These are phyloP conservation scores for Aspergillus sojae DNA, from an alignment of 2,329 filamentous ascomycete genomes.

Conservation along the genomic window DNA sequence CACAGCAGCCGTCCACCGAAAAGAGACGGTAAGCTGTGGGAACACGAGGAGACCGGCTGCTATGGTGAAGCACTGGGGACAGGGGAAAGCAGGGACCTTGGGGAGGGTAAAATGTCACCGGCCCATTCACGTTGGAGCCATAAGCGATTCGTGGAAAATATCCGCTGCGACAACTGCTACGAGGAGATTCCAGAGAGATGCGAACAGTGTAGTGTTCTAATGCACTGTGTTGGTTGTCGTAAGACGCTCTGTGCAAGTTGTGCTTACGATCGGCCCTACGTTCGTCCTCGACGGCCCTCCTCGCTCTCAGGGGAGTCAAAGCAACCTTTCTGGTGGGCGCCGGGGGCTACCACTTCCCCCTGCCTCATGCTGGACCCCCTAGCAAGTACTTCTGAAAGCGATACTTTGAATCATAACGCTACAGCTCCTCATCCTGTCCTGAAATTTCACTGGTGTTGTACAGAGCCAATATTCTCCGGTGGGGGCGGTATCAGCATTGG, in stretches of 20 bases:
- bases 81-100: constrained; percentile 44
- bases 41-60: constrained; percentile 56
- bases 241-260: constrained; percentile 64
- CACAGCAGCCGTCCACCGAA: constrained; percentile 31
- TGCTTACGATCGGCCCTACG: constrained; percentile 58
- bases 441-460: constrained; percentile 63
- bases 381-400: constrained; percentile 30
- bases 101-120: constrained; percentile 58
- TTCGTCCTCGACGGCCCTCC: constrained; percentile 26
- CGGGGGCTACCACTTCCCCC: constrained; percentile 56
- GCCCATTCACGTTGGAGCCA: constrained; percentile 59
- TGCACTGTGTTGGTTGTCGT: constrained; percentile 64
- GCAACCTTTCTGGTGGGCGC: constrained; percentile 62
- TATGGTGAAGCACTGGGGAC: constrained; percentile 60
- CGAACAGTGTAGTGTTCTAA: constrained; percentile 63
- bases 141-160: constrained; percentile 54
- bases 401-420: constrained; percentile 38
- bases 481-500: constrained; percentile 62
- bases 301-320: constrained; percentile 17
- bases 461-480: constrained; percentile 62
- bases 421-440: constrained; percentile 50
- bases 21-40: constrained; percentile 58
- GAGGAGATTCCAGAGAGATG: constrained; percentile 59
- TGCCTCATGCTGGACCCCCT: constrained; percentile 60
- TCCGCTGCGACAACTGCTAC: constrained; percentile 58